Percentiles rank a stretch among this genome's conserved stretches.
These are phyloP conservation scores for Syncephalastrum sp. DNA, from an alignment of 371 early-diverging fungal species.

Conservation along the genomic window DNA sequence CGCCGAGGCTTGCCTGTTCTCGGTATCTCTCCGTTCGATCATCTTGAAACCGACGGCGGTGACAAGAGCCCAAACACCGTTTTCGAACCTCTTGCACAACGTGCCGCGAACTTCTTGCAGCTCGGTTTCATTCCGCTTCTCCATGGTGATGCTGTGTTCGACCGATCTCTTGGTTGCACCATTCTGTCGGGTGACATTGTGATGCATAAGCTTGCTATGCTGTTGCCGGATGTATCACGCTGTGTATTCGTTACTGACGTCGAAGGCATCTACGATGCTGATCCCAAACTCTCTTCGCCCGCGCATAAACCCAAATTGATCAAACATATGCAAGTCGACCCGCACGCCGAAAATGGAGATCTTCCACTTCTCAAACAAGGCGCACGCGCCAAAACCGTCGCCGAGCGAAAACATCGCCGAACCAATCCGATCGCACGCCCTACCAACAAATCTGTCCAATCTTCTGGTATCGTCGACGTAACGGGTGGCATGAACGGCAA, in stretches of 20 bases:
- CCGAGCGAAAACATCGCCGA: conserved; percentile 6
- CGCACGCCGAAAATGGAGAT: not conserved
- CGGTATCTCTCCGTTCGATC: conserved; percentile 39
- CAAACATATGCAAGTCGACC: conserved; percentile 10
- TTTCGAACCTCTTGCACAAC: conserved; percentile 16
- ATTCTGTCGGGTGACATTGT: conserved; percentile 50
- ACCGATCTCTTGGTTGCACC: conserved; percentile 35
- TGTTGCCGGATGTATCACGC: conserved; percentile 22
- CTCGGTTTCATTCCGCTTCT: conserved; percentile 46
- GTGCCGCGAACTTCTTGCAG: conserved; percentile 22
- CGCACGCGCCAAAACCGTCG: conserved; percentile 5
- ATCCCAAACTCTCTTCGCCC: conserved; percentile 30
- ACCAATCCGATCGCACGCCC: not conserved
- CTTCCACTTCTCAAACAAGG: conserved; percentile 3
- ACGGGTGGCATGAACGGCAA: conserved; percentile 52
- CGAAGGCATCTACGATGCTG: conserved; percentile 38
- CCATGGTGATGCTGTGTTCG: conserved; percentile 51
- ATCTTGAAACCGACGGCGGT: conserved; percentile 26
- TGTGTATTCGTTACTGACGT: conserved; percentile 55
- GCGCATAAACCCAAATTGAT: conserved; percentile 17
- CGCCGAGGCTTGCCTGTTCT: conserved; percentile 31
- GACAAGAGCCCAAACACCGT: conserved; percentile 15
- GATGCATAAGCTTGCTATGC: conserved; percentile 34
- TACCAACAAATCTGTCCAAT: too few relatives aligned
- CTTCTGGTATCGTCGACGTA: conserved; percentile 28